phyloP scores from a whole-genome alignment of 345 rosid genomes.

The Eucalyptus microcorys region DNA sequence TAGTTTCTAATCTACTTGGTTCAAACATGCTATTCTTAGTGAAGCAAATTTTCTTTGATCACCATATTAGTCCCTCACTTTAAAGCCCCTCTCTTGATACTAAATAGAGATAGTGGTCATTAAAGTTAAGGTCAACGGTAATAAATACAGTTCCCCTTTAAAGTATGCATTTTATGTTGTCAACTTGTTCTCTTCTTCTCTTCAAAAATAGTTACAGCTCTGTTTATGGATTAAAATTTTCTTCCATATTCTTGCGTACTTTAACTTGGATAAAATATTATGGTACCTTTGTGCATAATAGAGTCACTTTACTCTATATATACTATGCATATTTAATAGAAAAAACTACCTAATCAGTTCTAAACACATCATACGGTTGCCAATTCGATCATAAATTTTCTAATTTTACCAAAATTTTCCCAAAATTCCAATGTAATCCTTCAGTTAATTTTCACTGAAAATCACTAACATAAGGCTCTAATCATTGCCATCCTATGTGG shows the following conservation, averaged over 20 bases:
- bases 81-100: not conserved
- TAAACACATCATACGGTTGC: fast-evolving
- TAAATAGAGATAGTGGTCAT: not conserved
- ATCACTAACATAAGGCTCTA: fast-evolving
- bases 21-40: not conserved
- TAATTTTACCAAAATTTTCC: not conserved
- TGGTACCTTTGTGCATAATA: not conserved
- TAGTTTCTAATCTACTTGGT: not conserved
- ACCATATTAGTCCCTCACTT: not conserved
- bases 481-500: not conserved
- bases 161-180: not conserved
- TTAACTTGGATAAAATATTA: not conserved
- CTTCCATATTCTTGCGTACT: not conserved
- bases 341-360: not conserved
- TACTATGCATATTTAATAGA: not conserved
- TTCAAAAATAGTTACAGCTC: not conserved
- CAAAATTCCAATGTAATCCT: not conserved
- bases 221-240: not conserved
- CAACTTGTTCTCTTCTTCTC: not conserved
- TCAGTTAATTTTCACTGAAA: not conserved
- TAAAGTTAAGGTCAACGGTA: not conserved
- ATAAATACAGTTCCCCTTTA: not conserved
- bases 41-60: not conserved
- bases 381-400: not conserved
- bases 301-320: not conserved